Conservation (phyloP, 2,329 filamentous ascomycete genomes). For the Mollisia scopiformis region DNA sequence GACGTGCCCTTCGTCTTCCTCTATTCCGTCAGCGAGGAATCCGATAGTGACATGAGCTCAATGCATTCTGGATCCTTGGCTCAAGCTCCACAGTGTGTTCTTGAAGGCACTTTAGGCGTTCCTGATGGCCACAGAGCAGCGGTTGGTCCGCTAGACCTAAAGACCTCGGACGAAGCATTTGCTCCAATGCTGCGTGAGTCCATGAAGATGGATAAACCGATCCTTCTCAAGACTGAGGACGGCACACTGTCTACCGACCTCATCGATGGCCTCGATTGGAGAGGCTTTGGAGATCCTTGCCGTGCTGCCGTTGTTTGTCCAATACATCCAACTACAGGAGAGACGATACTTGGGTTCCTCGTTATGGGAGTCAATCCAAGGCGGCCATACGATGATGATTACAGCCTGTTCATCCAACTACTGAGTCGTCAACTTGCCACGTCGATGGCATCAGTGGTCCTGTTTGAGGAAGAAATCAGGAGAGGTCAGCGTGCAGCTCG, state of each 20-base stretch:
- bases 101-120: slow-evolving; percentile 75
- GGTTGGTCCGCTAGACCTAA: slow-evolving; percentile 67
- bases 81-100: slow-evolving; percentile 63
- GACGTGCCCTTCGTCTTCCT: slow-evolving; percentile 79
- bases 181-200: slow-evolving; percentile 76
- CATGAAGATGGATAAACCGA: slow-evolving; percentile 68
- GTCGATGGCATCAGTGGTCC: slow-evolving; percentile 77
- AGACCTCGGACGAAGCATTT: slow-evolving; percentile 71
- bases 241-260: slow-evolving; percentile 67
- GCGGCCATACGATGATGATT: slow-evolving; percentile 79
- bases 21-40: slow-evolving; percentile 74
- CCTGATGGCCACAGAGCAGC: slow-evolving; percentile 65
- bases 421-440: slow-evolving; percentile 77
- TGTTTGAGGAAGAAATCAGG: slow-evolving; percentile 83
- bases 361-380: slow-evolving; percentile 79
- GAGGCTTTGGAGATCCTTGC: slow-evolving; percentile 73
- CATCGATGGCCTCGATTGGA: slow-evolving; percentile 68
- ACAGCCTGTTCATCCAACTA: slow-evolving; percentile 75
- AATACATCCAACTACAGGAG: slow-evolving; percentile 74
- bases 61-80: slow-evolving; percentile 68
- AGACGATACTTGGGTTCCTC: slow-evolving; percentile 76
- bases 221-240: slow-evolving; percentile 68
- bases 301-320: slow-evolving; percentile 76
- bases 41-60: slow-evolving; percentile 72
- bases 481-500: slow-evolving; percentile 74